A percentile compares a stretch with the other conserved stretches of the same genome.
These are phyloP conservation scores for Lactarius deliciosus DNA, from an alignment of 768 basidiomycete species.

Conservation along the genomic window DNA sequence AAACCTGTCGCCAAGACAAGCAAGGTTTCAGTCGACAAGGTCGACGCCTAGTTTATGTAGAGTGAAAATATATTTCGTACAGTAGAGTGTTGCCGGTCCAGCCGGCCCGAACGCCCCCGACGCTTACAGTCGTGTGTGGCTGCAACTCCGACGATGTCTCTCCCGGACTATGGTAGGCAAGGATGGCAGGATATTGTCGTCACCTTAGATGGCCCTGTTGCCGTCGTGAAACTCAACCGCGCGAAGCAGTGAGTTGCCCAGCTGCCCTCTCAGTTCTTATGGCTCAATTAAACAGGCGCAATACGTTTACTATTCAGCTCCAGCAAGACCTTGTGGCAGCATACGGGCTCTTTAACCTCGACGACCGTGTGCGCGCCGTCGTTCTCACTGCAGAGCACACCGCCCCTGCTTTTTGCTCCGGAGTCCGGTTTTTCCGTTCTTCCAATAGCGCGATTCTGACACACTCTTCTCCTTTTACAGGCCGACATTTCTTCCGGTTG, in stretches of 20 bases:
- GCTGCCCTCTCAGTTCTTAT: not conserved
- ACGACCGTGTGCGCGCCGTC: slow-evolving; percentile 53
- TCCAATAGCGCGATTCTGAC: not conserved
- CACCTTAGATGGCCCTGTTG: slow-evolving; percentile 44
- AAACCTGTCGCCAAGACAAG: too few species aligned
- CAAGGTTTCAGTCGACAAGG: too few species aligned
- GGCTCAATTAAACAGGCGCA: slow-evolving; percentile 40
- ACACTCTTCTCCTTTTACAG: slow-evolving; percentile 32
- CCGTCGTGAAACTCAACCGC: slow-evolving; percentile 48
- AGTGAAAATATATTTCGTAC: too few species aligned
- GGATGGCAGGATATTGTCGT: slow-evolving; percentile 46
- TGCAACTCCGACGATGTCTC: slow-evolving; percentile 22
- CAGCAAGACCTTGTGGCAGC: slow-evolving; percentile 43
- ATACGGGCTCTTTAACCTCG: slow-evolving; percentile 49
- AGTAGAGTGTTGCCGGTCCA: too few species aligned
- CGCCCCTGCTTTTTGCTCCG: slow-evolving; percentile 55
- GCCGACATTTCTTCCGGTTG: slow-evolving; percentile 53
- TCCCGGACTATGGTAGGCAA: slow-evolving; percentile 25
- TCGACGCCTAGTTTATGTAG: too few species aligned
- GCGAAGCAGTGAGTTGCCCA: slow-evolving; percentile 44
- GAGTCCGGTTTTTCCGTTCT: slow-evolving; percentile 40
- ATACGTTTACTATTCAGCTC: slow-evolving; percentile 42
- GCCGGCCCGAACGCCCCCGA: too few species aligned
- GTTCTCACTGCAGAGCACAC: slow-evolving; percentile 52
- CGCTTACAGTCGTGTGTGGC: too few species aligned